Conservation (phyloP, 2,329 filamentous ascomycete genomes). For the Aureobasidium sp. region DNA sequence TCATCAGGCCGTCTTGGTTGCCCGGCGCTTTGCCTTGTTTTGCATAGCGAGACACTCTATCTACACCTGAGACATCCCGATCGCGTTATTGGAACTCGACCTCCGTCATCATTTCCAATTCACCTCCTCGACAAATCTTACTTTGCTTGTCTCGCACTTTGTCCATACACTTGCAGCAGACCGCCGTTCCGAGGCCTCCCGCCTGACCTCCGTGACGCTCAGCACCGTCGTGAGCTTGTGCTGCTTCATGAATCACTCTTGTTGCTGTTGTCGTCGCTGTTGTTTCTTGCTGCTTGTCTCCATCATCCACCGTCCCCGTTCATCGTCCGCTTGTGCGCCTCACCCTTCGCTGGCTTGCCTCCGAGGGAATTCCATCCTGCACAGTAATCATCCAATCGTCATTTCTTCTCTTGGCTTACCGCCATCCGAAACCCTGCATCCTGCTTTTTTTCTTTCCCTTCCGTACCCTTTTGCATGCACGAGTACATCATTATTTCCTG, state of each 20-base stretch:
- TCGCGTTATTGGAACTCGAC: constrained; percentile 6
- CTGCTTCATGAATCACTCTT: background rate
- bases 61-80: constrained; percentile 8
- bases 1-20: constrained; percentile 6
- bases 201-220: constrained; percentile 1
- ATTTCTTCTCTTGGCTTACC: constrained; percentile 10
- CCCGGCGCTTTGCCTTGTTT: constrained; percentile 1
- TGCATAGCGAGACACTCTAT: constrained; percentile 11
- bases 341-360: background rate
- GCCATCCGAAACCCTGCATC: constrained; percentile 12
- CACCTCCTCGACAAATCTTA: background rate
- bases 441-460: constrained; percentile 1
- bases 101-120: constrained; percentile 1
- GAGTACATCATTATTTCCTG: constrained; percentile 5
- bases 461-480: constrained; percentile 7
- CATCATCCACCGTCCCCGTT: background rate
- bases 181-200: background rate
- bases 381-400: background rate
- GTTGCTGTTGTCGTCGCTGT: background rate
- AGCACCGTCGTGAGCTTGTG: background rate
- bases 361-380: background rate
- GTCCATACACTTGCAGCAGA: background rate
- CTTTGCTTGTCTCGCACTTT: constrained; percentile 9
- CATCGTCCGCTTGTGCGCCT: constrained; percentile 6
- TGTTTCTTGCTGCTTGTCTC: background rate